A percentile compares a stretch with the other conserved stretches of the same genome.
Conservation (phyloP, 1,284 basidiomycete species). For the Boletellus deceptivus region DNA sequence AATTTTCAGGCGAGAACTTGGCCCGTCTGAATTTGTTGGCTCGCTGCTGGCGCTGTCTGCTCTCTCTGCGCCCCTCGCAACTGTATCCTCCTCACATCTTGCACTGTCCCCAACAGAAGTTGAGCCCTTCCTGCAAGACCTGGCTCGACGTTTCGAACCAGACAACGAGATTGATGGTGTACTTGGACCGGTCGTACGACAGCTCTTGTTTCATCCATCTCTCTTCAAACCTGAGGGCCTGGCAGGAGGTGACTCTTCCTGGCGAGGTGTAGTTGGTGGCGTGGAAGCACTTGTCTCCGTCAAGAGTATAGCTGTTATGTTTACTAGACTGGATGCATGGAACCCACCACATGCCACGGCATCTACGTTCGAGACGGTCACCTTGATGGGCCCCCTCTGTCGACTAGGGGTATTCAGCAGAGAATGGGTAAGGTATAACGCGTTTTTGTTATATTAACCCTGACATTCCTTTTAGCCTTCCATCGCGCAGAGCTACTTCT, state of each 20-base stretch:
- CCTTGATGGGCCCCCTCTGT: slow-evolving; percentile 80
- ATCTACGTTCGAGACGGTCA: slow-evolving; percentile 57
- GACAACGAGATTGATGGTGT: slow-evolving; percentile 55
- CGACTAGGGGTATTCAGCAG: slow-evolving; percentile 80
- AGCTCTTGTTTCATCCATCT: slow-evolving; percentile 60
- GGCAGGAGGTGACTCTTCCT: slow-evolving; percentile 67
- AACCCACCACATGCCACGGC: slow-evolving; percentile 60
- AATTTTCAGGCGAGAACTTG: slow-evolving; percentile 57
- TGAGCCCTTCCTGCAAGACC: slow-evolving; percentile 69
- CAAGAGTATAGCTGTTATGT: slow-evolving; percentile 82
- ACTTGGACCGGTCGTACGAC: slow-evolving; percentile 58
- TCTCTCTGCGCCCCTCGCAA: slow-evolving; percentile 51
- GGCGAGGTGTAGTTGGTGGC: slow-evolving; percentile 86
- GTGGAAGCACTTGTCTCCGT: slow-evolving; percentile 78
- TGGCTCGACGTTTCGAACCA: slow-evolving; percentile 67
- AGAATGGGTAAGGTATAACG: slow-evolving; percentile 72
- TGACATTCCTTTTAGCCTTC: slow-evolving; percentile 54
- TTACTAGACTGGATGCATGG: slow-evolving; percentile 72
- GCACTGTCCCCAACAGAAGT: slow-evolving; percentile 54
- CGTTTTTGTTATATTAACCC: not conserved
- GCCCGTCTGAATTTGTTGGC: slow-evolving; percentile 73
- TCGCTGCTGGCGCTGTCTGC: slow-evolving; percentile 72
- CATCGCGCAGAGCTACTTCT: slow-evolving; percentile 80
- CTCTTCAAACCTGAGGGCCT: slow-evolving; percentile 64
- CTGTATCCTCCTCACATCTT: slow-evolving; percentile 15